phyloP scores from a whole-genome alignment of 2,329 filamentous ascomycete genomes.

The Cladophialophora immunda region DNA sequence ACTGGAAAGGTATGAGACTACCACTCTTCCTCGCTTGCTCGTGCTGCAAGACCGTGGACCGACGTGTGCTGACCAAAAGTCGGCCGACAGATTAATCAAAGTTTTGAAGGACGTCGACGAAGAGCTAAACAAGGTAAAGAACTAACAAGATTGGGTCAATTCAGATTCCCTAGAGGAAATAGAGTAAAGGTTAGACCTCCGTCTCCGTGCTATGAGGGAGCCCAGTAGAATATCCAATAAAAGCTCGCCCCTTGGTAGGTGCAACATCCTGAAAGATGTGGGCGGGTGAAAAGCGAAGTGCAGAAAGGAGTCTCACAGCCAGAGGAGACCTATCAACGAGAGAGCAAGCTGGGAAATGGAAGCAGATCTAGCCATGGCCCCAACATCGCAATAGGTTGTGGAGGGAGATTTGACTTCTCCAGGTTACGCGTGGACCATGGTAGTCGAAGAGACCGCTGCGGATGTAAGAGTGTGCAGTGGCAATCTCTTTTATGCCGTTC shows the following conservation, averaged over 20 bases:
- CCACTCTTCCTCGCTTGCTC: not conserved
- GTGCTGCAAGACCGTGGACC: not conserved
- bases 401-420: too few relatives aligned
- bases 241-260: not conserved
- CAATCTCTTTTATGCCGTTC: too few relatives aligned
- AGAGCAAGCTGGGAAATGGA: not conserved
- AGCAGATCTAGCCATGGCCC: too few relatives aligned
- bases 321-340: not conserved
- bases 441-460: too few relatives aligned
- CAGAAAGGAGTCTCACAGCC: too few relatives aligned
- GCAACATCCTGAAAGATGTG: not conserved
- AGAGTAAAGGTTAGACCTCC: not conserved
- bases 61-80: not conserved
- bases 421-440: too few relatives aligned
- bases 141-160: not conserved
- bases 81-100: slow-evolving; percentile 20
- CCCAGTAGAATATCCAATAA: not conserved
- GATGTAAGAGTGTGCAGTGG: too few relatives aligned
- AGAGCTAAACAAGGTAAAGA: slow-evolving; percentile 7
- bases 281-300: not conserved
- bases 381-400: too few relatives aligned
- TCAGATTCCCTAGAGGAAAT: not conserved
- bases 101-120: slow-evolving; percentile 25
- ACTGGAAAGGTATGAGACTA: slow-evolving; percentile 25
- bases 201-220: not conserved